Evolutionary conservation across 208 protist genomes (phyloP).

Genomic region (Trypanosomatidae sp.): DNA sequence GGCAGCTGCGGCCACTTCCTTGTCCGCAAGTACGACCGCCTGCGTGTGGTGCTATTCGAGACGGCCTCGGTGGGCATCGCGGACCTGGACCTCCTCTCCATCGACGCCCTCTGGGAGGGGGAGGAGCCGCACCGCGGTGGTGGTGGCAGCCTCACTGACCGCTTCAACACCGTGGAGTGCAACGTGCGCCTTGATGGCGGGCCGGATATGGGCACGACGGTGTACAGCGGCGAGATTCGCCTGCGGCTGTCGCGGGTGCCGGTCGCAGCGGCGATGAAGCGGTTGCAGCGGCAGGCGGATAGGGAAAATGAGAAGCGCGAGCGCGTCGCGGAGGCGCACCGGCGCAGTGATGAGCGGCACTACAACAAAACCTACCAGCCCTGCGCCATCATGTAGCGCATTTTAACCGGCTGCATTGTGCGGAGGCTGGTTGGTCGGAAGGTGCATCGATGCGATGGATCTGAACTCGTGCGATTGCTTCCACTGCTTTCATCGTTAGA

Average conservation of each 20-base stretch:
- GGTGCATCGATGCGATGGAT: too few relatives aligned
- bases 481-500: too few relatives aligned
- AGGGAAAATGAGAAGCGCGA: slow-evolving; percentile 25
- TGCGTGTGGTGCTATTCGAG: slow-evolving; percentile 73
- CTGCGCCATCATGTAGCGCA: slow-evolving; percentile 33
- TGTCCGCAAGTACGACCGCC: slow-evolving; percentile 68
- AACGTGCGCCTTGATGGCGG: slow-evolving; percentile 30
- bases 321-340: background rate
- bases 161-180: slow-evolving; percentile 30
- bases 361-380: slow-evolving; percentile 28
- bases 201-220: background rate
- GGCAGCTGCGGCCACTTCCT: slow-evolving; percentile 40
- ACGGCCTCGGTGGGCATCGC: slow-evolving; percentile 57
- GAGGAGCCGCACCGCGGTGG: background rate
- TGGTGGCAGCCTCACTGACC: slow-evolving; percentile 25
- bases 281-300: slow-evolving; percentile 24
- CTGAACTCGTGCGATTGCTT: too few relatives aligned
- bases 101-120: slow-evolving; percentile 45
- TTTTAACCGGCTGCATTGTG: background rate
- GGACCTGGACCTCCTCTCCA: slow-evolving; percentile 60
- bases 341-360: slow-evolving; percentile 11
- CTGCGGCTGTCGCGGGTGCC: slow-evolving; percentile 55
- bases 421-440: background rate
- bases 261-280: slow-evolving; percentile 29
- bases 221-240: slow-evolving; percentile 38